A percentile compares a stretch with the other conserved stretches of the same genome.
Conservation (phyloP, 371 early-diverging fungal genomes). For the Amoeboaphelidium protococcarum region DNA sequence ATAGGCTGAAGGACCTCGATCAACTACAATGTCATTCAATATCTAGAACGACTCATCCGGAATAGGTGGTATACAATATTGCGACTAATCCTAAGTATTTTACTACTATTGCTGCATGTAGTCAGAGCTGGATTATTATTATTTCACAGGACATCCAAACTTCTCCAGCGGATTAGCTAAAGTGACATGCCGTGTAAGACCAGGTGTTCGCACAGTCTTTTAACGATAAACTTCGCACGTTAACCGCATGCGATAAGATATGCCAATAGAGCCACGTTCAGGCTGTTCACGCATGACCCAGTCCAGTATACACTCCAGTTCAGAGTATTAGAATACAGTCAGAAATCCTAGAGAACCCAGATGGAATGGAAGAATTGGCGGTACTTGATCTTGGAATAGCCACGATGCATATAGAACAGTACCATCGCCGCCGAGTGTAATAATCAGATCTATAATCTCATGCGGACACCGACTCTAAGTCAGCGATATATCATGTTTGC, state of each 20-base stretch:
- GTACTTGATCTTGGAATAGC: constrained; percentile 58
- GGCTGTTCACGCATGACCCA: background rate
- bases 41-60: constrained; percentile 20
- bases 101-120: background rate
- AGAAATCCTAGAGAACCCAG: constrained; percentile 64
- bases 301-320: background rate
- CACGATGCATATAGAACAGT: constrained; percentile 60
- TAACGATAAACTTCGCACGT: constrained; percentile 43
- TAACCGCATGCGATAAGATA: constrained; percentile 66
- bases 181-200: background rate
- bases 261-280: constrained; percentile 10
- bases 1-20: constrained; percentile 64
- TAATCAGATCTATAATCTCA: background rate
- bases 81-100: too few species aligned
- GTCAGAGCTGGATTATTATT: background rate
- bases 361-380: constrained; percentile 67
- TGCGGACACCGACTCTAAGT: too few species aligned
- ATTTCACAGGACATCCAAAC: background rate
- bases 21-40: constrained; percentile 66
- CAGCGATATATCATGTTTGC: too few species aligned
- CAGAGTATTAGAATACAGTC: constrained; percentile 67
- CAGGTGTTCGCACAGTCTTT: background rate
- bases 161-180: background rate
- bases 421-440: constrained; percentile 42
- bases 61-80: background rate